Percentiles rank a stretch among this genome's conserved stretches.
These are phyloP conservation scores for Turnera subulata DNA, from an alignment of 345 rosid species.

Conservation along the genomic window DNA sequence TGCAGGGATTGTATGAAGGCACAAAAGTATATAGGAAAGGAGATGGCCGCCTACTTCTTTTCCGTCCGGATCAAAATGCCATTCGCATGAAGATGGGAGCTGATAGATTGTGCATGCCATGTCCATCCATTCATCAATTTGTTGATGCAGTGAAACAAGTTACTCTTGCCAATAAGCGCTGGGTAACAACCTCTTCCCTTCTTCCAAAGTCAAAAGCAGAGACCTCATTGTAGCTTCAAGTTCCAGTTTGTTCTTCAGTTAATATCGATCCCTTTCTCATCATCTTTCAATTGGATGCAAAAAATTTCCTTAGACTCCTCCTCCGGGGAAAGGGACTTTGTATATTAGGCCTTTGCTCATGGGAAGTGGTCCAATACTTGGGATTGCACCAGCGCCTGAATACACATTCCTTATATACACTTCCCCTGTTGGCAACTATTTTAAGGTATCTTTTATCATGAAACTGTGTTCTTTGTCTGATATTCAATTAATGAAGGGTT, in stretches of 20 bases:
- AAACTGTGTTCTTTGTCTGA: not conserved
- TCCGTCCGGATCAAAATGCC: slow-evolving; percentile 74
- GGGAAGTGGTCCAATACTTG: slow-evolving; percentile 47
- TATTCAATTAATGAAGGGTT: not conserved
- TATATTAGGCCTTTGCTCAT: slow-evolving; percentile 48
- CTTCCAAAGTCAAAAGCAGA: not conserved
- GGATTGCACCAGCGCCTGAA: slow-evolving; percentile 45
- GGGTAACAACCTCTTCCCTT: slow-evolving; percentile 40
- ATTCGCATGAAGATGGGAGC: slow-evolving; percentile 64
- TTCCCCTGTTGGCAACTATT: slow-evolving; percentile 78
- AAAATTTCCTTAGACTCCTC: slow-evolving; percentile 33
- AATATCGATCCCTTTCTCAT: no score
- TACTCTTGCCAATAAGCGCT: slow-evolving; percentile 63
- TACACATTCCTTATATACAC: slow-evolving; percentile 49
- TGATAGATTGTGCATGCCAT: slow-evolving; percentile 85
- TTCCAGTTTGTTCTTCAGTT: no score
- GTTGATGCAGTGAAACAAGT: slow-evolving; percentile 67
- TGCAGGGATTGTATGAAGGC: slow-evolving; percentile 78
- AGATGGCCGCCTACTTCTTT: slow-evolving; percentile 57
- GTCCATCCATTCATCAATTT: slow-evolving; percentile 68
- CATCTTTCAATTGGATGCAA: not conserved
- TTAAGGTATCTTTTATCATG: slow-evolving; percentile 45
- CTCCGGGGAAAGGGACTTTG: slow-evolving; percentile 48
- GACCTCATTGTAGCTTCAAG: no score
- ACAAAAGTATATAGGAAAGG: slow-evolving; percentile 72